Conservation (phyloP, 495 filamentous ascomycete genomes). For the Coniosporium apollinis region DNA sequence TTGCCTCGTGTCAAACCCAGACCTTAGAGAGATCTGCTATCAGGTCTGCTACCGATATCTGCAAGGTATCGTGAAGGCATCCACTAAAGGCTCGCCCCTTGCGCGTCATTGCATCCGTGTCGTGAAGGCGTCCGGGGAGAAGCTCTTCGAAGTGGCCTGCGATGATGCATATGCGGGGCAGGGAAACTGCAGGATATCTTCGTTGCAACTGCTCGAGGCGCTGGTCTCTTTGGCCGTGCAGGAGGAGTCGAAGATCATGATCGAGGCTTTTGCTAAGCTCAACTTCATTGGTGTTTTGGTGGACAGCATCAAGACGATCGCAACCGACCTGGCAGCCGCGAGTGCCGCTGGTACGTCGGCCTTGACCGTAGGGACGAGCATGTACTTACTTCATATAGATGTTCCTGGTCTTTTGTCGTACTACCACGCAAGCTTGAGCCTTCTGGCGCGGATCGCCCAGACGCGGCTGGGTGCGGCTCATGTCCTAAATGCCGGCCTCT, state of each 20-base stretch:
- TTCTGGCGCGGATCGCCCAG: constrained; percentile 73
- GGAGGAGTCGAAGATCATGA: constrained; percentile 48
- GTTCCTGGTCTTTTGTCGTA: constrained; percentile 28
- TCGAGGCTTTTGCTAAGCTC: constrained; percentile 62
- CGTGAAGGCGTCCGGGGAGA: constrained; percentile 59
- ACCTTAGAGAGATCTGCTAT: constrained; percentile 69
- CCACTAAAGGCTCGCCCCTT: constrained; percentile 25
- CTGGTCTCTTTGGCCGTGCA: constrained; percentile 48
- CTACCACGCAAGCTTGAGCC: constrained; percentile 57
- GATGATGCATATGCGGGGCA: constrained; percentile 86
- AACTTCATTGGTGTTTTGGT: constrained; percentile 85
- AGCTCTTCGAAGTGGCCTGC: constrained; percentile 69
- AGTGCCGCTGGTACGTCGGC: constrained; percentile 31
- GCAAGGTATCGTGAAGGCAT: constrained; percentile 45
- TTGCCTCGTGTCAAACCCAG: constrained; percentile 47
- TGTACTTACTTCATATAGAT: constrained; percentile 11
- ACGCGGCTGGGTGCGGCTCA: constrained; percentile 62
- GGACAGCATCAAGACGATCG: constrained; percentile 59
- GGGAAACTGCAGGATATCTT: constrained; percentile 61
- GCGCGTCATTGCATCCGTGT: constrained; percentile 51
- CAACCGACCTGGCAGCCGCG: constrained; percentile 42
- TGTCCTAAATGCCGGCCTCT: constrained; percentile 76
- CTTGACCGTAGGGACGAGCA: not conserved
- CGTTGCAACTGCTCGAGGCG: constrained; percentile 59
- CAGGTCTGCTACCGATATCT: constrained; percentile 76